A percentile compares a stretch with the other conserved stretches of the same genome.
Evolutionary conservation across 2,329 filamentous ascomycete species (phyloP).

Genomic region (Nectriaceae sp.): DNA sequence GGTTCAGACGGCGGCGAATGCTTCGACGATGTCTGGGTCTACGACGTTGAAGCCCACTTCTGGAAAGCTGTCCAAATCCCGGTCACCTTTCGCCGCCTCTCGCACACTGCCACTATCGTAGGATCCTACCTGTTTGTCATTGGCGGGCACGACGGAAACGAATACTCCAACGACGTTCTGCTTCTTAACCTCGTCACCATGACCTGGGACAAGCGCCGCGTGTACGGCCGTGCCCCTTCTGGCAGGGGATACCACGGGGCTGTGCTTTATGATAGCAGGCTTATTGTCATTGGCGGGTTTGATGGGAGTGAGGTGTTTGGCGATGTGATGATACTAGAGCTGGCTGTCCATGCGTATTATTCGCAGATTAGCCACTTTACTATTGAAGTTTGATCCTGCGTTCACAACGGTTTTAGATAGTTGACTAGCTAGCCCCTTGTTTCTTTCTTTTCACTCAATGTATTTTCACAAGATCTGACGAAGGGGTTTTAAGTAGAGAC

Average conservation of each 20-base stretch:
- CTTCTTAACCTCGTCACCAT: conserved; percentile 71
- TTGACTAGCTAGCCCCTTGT: no score
- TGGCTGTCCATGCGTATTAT: conserved; percentile 72
- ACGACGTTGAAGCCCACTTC: conserved; percentile 62
- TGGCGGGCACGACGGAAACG: conserved; percentile 69
- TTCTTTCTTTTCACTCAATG: no score
- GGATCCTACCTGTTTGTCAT: conserved; percentile 71
- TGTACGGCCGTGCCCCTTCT: conserved; percentile 64
- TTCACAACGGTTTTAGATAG: no score
- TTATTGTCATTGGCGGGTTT: conserved; percentile 67
- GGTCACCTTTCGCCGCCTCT: conserved; percentile 63
- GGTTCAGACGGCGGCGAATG: conserved; percentile 72
- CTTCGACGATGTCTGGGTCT: conserved; percentile 74
- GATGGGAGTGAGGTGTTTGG: conserved; percentile 69
- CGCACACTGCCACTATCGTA: conserved; percentile 69
- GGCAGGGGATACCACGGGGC: conserved; percentile 69
- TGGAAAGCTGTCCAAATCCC: conserved; percentile 64
- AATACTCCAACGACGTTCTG: conserved; percentile 70
- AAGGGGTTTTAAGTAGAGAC: conserved; percentile 15
- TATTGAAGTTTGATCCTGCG: conserved; percentile 57
- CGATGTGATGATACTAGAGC: conserved; percentile 67
- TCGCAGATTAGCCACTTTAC: conserved; percentile 74
- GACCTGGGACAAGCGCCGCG: conserved; percentile 69
- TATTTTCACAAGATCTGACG: no score
- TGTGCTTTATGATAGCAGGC: conserved; percentile 64